phyloP scores from a whole-genome alignment of 108 stramenopile genomes.

The Stephanodiscus minutulus region DNA sequence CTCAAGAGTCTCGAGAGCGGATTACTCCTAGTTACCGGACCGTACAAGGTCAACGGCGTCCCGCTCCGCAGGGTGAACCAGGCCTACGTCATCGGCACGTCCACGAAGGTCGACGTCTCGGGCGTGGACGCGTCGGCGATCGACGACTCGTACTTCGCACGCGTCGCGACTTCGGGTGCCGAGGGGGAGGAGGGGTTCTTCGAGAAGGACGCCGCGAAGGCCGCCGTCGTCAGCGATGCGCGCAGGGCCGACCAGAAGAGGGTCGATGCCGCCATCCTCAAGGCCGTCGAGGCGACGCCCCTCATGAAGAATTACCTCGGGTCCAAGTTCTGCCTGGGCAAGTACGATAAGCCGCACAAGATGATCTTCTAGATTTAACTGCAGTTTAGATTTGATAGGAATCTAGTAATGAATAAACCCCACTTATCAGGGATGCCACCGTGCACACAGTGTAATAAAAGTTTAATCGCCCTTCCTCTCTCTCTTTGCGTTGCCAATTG shows the following conservation, averaged over 20 bases:
- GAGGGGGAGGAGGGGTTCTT: constrained; percentile 91
- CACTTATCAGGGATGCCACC: too few species aligned
- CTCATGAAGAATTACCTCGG: constrained; percentile 96
- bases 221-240: constrained; percentile 86
- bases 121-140: constrained; percentile 85
- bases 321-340: constrained; percentile 89
- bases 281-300: constrained; percentile 68
- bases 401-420: too few species aligned
- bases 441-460: too few species aligned
- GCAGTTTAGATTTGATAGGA: too few species aligned
- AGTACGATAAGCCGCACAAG: constrained; percentile 94
- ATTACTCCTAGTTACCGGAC: constrained; percentile 96
- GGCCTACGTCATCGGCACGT: constrained; percentile 98
- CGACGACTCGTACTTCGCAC: constrained; percentile 93
- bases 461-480: too few species aligned
- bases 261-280: constrained; percentile 89
- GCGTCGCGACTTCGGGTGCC: constrained; percentile 54
- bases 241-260: constrained; percentile 95
- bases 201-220: constrained; percentile 80
- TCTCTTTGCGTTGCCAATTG: too few species aligned
- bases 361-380: constrained; percentile 91
- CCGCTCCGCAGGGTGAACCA: constrained; percentile 98
- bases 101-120: constrained; percentile 92
- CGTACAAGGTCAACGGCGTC: constrained; percentile 98
- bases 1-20: constrained; percentile 97